These are phyloP conservation scores for Dioscorea dumetorum DNA, from an alignment of 106 monocot genomes.

Conservation along the genomic window DNA sequence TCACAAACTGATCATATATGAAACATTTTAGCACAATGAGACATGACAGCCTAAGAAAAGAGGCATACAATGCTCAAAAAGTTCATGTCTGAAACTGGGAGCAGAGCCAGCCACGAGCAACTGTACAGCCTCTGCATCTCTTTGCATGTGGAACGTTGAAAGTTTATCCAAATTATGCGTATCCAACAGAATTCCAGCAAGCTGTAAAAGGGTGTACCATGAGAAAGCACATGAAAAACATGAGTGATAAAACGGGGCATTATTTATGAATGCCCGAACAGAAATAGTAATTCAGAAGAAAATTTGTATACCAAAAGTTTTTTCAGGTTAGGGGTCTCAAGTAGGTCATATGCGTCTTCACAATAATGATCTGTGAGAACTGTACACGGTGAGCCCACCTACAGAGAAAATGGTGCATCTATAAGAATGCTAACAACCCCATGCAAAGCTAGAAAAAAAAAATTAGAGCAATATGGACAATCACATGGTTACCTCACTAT, in stretches of 20 bases:
- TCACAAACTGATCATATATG: not conserved
- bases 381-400: slow-evolving; percentile 53
- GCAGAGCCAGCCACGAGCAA: slow-evolving; percentile 40
- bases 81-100: slow-evolving; percentile 25
- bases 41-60: not conserved
- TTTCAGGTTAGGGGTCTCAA: slow-evolving; percentile 32
- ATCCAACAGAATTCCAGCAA: slow-evolving; percentile 58
- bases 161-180: slow-evolving; percentile 31
- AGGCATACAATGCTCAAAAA: slow-evolving; percentile 40
- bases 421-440: no score
- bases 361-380: slow-evolving; percentile 51
- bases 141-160: slow-evolving; percentile 20
- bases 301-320: slow-evolving; percentile 30
- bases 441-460: no score
- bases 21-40: not conserved
- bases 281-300: not conserved
- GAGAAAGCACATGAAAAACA: no score
- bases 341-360: slow-evolving; percentile 51
- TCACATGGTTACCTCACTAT: slow-evolving; percentile 32
- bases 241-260: no score
- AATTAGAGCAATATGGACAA: not conserved
- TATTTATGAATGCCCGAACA: not conserved
- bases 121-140: slow-evolving; percentile 54
- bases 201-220: slow-evolving; percentile 14
- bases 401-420: not conserved